Evolutionary conservation across 106 monocot species (phyloP), one percentile per base, ranked within the genome.

Genomic region (Triglochin maritima): DNA sequence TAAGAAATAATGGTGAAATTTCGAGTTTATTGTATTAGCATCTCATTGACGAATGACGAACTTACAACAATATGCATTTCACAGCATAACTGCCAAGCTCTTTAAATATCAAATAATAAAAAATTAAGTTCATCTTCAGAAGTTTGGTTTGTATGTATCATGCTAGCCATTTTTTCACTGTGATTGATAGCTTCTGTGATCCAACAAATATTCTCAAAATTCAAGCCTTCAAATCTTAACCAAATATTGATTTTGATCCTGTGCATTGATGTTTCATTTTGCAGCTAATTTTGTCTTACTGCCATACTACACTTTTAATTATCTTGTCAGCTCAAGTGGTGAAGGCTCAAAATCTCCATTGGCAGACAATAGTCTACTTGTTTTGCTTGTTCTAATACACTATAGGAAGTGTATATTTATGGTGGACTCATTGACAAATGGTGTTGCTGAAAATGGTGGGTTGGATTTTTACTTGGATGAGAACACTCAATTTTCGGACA

Each of bases 281-380:
- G 83, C 90, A 96, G 95, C 95, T 73, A 96, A 84, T 81, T 82
- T 96, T 75, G 88, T 96, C 44, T 71, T 96, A 43, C 74, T 96
- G 55, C 95, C 95, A 44, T 88, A 90, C 61, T 96, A 96, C 68
- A 96, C 95, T 65, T 85, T 96, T 73, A 95, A 90, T 67, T 83
- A 81, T 73, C 78, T 95, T 63, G 78, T 90, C 53, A 87, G 83
- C 73, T 81, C 90, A 78, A 86, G 71, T 57, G 75, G 76, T 49
- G 90, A 85, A 60, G 78, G 77, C 50, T 63, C 74, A 56, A 81
- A 75, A 74, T 87, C 72, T 74, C 83, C 78, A 62, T 72, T 91
- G 72, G 91, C 83, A 43, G 84, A 86, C 69, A 86, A 82, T 47
- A 91, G 96, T 78, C 69, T 96, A 9, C 91, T 87, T 57, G 80